Evolutionary conservation across 768 basidiomycete species (phyloP).

Genomic region (Russula earlei): DNA sequence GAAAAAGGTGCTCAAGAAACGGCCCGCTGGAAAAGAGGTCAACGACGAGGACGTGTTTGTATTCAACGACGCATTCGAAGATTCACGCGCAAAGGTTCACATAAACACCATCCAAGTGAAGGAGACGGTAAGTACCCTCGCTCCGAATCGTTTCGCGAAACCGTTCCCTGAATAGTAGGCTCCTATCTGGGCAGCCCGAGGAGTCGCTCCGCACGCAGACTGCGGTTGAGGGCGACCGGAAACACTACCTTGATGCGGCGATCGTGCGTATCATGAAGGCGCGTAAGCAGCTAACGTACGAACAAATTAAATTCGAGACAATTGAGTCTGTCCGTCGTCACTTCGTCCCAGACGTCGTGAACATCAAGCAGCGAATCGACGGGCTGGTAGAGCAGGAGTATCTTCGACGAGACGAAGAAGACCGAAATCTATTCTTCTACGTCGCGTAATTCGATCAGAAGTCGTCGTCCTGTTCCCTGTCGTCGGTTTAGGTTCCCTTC

Average conservation of each 20-base stretch:
- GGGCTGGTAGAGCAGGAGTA: constrained; percentile 82
- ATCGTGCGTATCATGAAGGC: constrained; percentile 97
- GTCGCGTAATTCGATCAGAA: too few species aligned
- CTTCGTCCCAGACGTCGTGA: constrained; percentile 75
- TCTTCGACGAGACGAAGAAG: constrained; percentile 63
- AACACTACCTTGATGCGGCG: constrained; percentile 81
- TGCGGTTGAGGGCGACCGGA: constrained; percentile 80
- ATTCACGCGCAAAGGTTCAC: constrained; percentile 69
- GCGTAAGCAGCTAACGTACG: constrained; percentile 72
- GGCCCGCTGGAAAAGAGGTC: constrained; percentile 71
- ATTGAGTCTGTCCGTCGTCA: constrained; percentile 82
- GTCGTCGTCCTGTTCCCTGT: too few species aligned
- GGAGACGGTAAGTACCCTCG: constrained; percentile 55
- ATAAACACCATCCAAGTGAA: constrained; percentile 96
- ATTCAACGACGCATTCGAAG: constrained; percentile 77
- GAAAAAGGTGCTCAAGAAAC: constrained; percentile 78
- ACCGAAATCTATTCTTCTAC: constrained; percentile 68
- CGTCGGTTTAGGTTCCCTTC: too few species aligned
- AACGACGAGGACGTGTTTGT: constrained; percentile 64
- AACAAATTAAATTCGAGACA: constrained; percentile 71
- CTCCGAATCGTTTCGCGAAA: background rate
- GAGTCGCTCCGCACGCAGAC: constrained; percentile 77
- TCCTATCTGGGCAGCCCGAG: constrained; percentile 48
- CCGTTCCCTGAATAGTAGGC: background rate
- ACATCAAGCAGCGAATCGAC: constrained; percentile 81